Conservation (phyloP, 2,329 filamentous ascomycete species). For the Calonectria montana region DNA sequence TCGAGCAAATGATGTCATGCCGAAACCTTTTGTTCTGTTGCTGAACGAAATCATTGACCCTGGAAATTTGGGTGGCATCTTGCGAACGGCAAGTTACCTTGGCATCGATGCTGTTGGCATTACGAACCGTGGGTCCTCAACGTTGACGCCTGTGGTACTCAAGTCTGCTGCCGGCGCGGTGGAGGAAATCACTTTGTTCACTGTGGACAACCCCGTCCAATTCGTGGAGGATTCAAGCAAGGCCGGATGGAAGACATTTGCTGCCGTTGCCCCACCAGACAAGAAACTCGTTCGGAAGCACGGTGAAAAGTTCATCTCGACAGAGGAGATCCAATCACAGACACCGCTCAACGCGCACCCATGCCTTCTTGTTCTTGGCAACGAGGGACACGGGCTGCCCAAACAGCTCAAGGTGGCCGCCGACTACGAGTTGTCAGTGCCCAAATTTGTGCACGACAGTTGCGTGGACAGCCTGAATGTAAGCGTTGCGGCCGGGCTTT, state of each 20-base stretch:
- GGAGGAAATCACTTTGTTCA: slow-evolving; percentile 81
- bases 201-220: slow-evolving; percentile 71
- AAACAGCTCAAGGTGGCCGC: slow-evolving; percentile 72
- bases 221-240: slow-evolving; percentile 77
- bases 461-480: slow-evolving; percentile 93
- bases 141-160: slow-evolving; percentile 79
- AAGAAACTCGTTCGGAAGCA: slow-evolving; percentile 47
- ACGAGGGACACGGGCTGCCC: slow-evolving; percentile 81
- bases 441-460: slow-evolving; percentile 61
- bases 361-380: slow-evolving; percentile 84
- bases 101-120: slow-evolving; percentile 87
- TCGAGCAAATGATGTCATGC: slow-evolving; percentile 46
- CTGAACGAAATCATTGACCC: slow-evolving; percentile 85
- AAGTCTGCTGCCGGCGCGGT: slow-evolving; percentile 92
- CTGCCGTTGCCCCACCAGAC: slow-evolving; percentile 69
- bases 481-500: slow-evolving; percentile 83
- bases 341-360: slow-evolving; percentile 71
- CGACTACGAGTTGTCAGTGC: slow-evolving; percentile 75
- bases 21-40: slow-evolving; percentile 77
- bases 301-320: slow-evolving; percentile 59
- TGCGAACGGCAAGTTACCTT: slow-evolving; percentile 91
- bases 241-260: slow-evolving; percentile 86
- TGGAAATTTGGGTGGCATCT: slow-evolving; percentile 89
- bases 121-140: slow-evolving; percentile 78
- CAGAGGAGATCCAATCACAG: slow-evolving; percentile 59